Evolutionary conservation across 23 red algal species (phyloP).

Genomic region (Gracilaria gracilis): DNA sequence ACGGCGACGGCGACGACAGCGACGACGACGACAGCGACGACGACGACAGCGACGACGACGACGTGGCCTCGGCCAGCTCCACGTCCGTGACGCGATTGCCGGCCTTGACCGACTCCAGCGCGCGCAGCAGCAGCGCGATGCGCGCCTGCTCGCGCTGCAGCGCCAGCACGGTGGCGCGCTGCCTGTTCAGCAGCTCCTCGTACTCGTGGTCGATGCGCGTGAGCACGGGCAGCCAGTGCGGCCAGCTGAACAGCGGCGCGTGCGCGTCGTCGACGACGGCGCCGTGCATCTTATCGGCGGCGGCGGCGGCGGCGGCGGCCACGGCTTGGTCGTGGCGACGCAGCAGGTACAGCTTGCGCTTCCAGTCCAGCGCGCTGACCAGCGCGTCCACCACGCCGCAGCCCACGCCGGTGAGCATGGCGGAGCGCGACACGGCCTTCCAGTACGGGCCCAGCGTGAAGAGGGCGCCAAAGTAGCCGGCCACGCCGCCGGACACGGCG

Average conservation of each 20-base stretch:
- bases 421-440: conserved; percentile 14
- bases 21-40: too few relatives aligned
- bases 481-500: conserved; percentile 48
- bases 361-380: conserved; percentile 27
- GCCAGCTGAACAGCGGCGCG: conserved; percentile 8
- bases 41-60: not conserved
- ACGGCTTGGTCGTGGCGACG: conserved; percentile 13
- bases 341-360: conserved; percentile 37
- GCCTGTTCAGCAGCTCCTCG: conserved; percentile 44
- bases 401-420: conserved; percentile 51
- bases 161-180: conserved; percentile 35
- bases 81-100: conserved; percentile 14
- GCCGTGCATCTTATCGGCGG: not conserved
- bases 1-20: too few relatives aligned
- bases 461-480: conserved; percentile 56
- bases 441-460: conserved; percentile 11
- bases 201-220: conserved; percentile 48
- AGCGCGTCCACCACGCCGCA: conserved; percentile 45
- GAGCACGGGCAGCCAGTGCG: conserved; percentile 44
- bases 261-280: not conserved
- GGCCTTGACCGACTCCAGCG: conserved; percentile 37
- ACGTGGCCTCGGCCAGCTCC: not conserved
- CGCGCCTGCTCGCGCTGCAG: conserved; percentile 52
- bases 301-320: not conserved
- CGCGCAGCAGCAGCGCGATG: conserved; percentile 48